Conservation (phyloP, 495 filamentous ascomycete species). For the Choiromyces venosus region DNA sequence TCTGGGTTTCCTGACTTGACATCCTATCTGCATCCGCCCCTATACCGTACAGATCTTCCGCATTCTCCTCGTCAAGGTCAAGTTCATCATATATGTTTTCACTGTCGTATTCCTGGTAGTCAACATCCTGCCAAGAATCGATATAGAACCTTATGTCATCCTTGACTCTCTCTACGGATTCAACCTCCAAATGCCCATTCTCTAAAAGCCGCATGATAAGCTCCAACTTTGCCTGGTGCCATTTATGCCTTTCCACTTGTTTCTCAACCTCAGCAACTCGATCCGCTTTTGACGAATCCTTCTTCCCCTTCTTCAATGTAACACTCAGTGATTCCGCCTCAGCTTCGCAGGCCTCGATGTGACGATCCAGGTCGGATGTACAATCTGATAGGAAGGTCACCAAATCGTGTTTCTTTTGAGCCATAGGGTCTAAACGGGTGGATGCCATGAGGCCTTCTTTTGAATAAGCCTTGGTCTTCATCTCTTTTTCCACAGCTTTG, state of each 20-base stretch:
- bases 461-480: conserved; percentile 99
- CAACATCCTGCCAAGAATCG: conserved; percentile 75
- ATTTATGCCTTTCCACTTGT: conserved; percentile 87
- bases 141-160: conserved; percentile 94
- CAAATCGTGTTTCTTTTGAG: conserved; percentile 82
- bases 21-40: conserved; percentile 72
- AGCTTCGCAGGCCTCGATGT: conserved; percentile 87
- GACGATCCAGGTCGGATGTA: conserved; percentile 90
- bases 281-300: conserved; percentile 71
- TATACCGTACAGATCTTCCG: conserved; percentile 74
- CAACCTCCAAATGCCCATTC: conserved; percentile 81
- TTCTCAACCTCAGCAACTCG: conserved; percentile 78
- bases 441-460: conserved; percentile 91
- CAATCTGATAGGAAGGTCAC: conserved; percentile 75
- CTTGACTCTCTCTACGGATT: conserved; percentile 77
- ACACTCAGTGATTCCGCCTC: conserved; percentile 81
- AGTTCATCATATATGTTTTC: conserved; percentile 95
- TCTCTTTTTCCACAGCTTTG: conserved; percentile 99
- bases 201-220: conserved; percentile 82
- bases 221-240: conserved; percentile 89
- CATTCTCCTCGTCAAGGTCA: conserved; percentile 75
- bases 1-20: conserved; percentile 93
- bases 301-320: conserved; percentile 90
- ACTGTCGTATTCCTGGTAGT: conserved; percentile 82
- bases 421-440: conserved; percentile 87